Percentiles rank a stretch among this genome's conserved stretches.
phyloP scores from a whole-genome alignment of 169 alveolate species.

The Nephromyces sp. region DNA sequence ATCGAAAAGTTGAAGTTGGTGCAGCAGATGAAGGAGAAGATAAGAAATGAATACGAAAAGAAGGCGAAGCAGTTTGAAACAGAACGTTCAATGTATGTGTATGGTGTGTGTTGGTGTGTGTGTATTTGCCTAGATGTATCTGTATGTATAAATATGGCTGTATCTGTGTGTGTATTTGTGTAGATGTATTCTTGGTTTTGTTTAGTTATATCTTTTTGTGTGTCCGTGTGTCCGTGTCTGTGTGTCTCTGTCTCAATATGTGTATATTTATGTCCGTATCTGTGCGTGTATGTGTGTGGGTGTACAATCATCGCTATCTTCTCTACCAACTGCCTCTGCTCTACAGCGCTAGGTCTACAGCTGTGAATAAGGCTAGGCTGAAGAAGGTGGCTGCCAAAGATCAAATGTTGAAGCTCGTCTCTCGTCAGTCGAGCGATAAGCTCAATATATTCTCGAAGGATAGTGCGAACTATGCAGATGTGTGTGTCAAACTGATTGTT shows the following conservation, averaged over 20 bases:
- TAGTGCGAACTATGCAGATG: slow-evolving; percentile 51
- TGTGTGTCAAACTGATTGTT: slow-evolving; percentile 53
- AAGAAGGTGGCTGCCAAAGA: slow-evolving; percentile 71
- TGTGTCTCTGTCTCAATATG: not conserved
- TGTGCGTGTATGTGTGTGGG: not conserved
- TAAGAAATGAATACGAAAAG: slow-evolving; percentile 54
- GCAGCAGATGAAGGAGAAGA: slow-evolving; percentile 77
- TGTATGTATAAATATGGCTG: not conserved
- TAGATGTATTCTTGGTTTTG: not conserved
- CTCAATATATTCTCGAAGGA: slow-evolving; percentile 45
- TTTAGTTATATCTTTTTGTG: too few species aligned
- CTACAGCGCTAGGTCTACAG: slow-evolving; percentile 67
- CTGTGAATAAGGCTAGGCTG: slow-evolving; percentile 70
- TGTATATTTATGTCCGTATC: not conserved
- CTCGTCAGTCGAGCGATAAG: slow-evolving; percentile 52
- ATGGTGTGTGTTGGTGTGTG: not conserved
- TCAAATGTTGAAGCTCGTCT: slow-evolving; percentile 55
- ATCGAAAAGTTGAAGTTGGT: slow-evolving; percentile 77
- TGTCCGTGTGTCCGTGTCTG: not conserved
- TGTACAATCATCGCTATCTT: too few species aligned
- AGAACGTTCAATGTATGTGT: slow-evolving; percentile 35
- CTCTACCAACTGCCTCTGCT: too few species aligned
- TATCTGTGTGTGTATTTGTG: not conserved
- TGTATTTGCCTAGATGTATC: too few species aligned
- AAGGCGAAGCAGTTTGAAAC: slow-evolving; percentile 61